Conservation (phyloP, 345 rosid genomes). For the Durio zibethinus region DNA sequence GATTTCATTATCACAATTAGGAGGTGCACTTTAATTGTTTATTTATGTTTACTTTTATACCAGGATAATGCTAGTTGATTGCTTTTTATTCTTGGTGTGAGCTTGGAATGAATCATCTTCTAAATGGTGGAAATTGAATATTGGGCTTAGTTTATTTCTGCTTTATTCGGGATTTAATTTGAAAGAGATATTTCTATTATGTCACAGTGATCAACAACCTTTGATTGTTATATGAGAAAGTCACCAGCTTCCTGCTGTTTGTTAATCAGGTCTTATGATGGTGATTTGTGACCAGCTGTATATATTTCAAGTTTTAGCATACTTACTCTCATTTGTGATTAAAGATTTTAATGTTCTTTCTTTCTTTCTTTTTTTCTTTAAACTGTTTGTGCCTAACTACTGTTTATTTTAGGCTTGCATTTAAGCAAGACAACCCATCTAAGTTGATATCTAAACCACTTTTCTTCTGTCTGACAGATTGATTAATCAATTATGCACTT, state of each 20-base stretch:
- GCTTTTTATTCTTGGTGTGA: not conserved
- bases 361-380: not conserved
- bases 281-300: not conserved
- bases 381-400: not conserved
- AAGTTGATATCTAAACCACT: not conserved
- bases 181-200: not conserved
- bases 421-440: not conserved
- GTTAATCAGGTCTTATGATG: not conserved
- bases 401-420: not conserved
- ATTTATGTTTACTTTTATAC: not conserved
- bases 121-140: not conserved
- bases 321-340: not conserved
- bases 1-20: not conserved
- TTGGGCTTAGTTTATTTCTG: not conserved
- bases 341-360: not conserved
- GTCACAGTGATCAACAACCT: not conserved
- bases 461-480: not conserved
- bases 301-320: not conserved
- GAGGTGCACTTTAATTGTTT: not conserved
- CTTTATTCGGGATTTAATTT: not conserved
- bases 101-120: not conserved
- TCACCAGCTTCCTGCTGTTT: not conserved
- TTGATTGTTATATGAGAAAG: not conserved
- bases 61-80: not conserved
- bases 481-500: not conserved